Percentiles rank a stretch among this genome's conserved stretches.
phyloP scores from a whole-genome alignment of 2,329 filamentous ascomycete species.

The Monilinia fructicola region DNA sequence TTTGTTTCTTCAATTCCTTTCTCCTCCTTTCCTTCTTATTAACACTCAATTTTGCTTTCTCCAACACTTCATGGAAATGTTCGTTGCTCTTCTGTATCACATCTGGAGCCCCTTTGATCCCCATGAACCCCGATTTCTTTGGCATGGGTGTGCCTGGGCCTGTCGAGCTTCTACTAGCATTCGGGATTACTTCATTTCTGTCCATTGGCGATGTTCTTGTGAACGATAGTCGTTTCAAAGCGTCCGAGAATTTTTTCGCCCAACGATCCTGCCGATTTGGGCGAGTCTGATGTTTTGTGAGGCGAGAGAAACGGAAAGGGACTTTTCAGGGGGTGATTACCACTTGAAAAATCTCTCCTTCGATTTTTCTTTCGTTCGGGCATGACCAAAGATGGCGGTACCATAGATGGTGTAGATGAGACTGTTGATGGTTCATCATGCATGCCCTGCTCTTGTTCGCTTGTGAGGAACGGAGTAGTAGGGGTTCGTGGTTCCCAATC shows the following conservation, averaged over 20 bases:
- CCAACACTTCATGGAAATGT: constrained; percentile 27
- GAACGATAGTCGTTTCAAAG: constrained; percentile 26
- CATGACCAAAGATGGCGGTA: neutral
- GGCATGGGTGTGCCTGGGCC: constrained; percentile 32
- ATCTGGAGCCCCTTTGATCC: constrained; percentile 15
- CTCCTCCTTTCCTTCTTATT: constrained; percentile 31
- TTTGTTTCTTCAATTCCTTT: constrained; percentile 34
- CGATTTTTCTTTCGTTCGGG: neutral
- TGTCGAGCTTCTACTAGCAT: constrained; percentile 24
- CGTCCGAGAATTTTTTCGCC: constrained; percentile 25
- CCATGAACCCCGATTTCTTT: constrained; percentile 27
- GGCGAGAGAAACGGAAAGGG: constrained; percentile 28
- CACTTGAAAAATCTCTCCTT: constrained; percentile 25
- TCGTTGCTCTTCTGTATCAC: constrained; percentile 28
- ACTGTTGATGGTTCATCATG: neutral
- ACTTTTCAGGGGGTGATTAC: constrained; percentile 30
- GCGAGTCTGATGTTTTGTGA: constrained; percentile 17
- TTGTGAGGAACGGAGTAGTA: neutral
- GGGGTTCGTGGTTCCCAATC: neutral
- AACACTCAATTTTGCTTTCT: constrained; percentile 30
- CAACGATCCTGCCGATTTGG: neutral
- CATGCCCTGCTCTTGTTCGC: neutral
- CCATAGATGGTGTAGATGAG: constrained; percentile 8
- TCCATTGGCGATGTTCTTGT: neutral
- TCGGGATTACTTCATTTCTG: constrained; percentile 17